Percentiles rank a stretch among this genome's conserved stretches.
Evolutionary conservation across 2,329 filamentous ascomycete genomes (phyloP).

Genomic region (Penicillium decumbens): DNA sequence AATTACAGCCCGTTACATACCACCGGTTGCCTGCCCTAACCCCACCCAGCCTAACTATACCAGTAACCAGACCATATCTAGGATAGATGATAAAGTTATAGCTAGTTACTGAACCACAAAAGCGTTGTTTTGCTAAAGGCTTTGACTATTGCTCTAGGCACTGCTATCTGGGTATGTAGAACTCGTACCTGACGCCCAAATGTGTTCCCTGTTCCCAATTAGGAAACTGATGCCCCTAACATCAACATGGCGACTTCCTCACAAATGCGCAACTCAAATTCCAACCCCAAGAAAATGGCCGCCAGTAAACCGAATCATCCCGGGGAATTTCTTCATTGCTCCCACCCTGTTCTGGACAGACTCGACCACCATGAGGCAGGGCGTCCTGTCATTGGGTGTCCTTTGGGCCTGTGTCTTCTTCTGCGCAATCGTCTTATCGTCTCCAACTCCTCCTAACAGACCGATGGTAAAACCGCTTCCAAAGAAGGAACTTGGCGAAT

Average conservation of each 20-base stretch:
- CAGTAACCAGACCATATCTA: too few species aligned
- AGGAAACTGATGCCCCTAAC: conserved; percentile 14
- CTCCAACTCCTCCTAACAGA: not conserved
- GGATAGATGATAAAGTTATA: too few species aligned
- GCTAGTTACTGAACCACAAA: too few species aligned
- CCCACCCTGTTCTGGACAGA: not conserved
- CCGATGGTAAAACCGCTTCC: not conserved
- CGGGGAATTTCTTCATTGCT: not conserved
- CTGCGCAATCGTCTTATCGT: conserved; percentile 1
- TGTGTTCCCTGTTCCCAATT: not conserved
- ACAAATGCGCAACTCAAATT: not conserved
- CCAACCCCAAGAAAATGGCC: not conserved
- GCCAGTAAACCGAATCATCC: not conserved
- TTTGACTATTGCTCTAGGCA: not conserved
- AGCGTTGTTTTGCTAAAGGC: not conserved
- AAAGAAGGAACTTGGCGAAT: conserved; percentile 25
- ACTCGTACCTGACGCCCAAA: too few species aligned
- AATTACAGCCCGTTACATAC: too few species aligned
- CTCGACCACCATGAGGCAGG: conserved; percentile 10
- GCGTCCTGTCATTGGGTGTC: not conserved
- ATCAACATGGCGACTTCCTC: conserved; percentile 9
- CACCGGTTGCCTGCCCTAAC: too few species aligned
- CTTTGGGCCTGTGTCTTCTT: conserved; percentile 6
- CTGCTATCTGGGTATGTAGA: not conserved
- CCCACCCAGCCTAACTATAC: too few species aligned